Evolutionary conservation across 208 protist genomes (phyloP), one percentile per base, ranked within the genome.

Genomic region (Trypanosomatidae sp.): DNA sequence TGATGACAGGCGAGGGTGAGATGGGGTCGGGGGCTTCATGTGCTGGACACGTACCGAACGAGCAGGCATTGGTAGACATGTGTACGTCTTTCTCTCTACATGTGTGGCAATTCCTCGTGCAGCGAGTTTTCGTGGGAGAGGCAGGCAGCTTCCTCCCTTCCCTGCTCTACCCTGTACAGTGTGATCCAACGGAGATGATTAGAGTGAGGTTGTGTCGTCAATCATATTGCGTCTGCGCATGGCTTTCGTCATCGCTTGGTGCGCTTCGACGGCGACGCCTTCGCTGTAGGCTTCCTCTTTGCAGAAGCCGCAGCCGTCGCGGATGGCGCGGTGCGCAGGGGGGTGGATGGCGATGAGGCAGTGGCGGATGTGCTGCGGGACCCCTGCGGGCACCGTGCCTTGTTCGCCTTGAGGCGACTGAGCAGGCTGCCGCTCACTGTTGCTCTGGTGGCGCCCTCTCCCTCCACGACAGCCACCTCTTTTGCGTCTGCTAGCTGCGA

Each of bases 401-500:
- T 76, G 28, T 58, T 77, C 12, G 49, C 55, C 36, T 58, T 58
- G 56, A 76, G 59, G 30, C 60, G 55, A 22, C 36, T 30, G 46
- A 73, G 67, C 10, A 79, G 55, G 3, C 46, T 59, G 28, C 52
- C n/a, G 58, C 60, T 73, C 39, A 79, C 66, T 15, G 44, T 62
- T n/a, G 74, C 74, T 39, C 10, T 44, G n/a, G 74, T 70, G 39
- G 62, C 49, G 68, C 68, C 52, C 8, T 73, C 74, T 22, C 10
- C 25, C 64, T 53, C 28, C 39, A 47, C 25, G 33, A 33, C 36
- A 17, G 52, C 65, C 46, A 43, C 39, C 66, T 77, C 73, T 44
- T 59, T 44, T 10, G 59, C 56, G 7, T 62, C 66, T 53, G 22
- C 58, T 17, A 77, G 59, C 67, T 67, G 56, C n/a, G 67, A 77